A percentile compares a stretch with the other conserved stretches of the same genome.
Conservation (phyloP, 2,329 filamentous ascomycete species). For the Neopestalotiopsis rosae region DNA sequence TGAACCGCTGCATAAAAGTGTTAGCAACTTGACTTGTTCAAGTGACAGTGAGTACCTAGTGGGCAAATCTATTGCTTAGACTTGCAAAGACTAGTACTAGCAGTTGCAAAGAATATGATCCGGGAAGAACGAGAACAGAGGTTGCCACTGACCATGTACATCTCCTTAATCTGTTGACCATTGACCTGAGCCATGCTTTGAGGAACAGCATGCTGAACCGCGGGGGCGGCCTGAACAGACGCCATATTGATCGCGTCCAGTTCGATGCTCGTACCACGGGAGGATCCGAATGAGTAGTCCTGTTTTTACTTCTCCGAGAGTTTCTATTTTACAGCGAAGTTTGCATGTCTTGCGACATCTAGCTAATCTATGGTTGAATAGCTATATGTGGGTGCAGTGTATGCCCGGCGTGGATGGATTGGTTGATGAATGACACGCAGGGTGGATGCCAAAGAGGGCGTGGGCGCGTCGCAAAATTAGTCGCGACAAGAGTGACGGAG, state of each 20-base stretch:
- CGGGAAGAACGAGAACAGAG: slow-evolving; percentile 18
- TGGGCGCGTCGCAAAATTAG: slow-evolving; percentile 9
- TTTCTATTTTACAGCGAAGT: slow-evolving; percentile 18
- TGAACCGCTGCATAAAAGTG: slow-evolving; percentile 70
- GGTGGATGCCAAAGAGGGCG: neutral
- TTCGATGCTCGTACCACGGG: neutral
- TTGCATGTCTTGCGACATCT: slow-evolving; percentile 19
- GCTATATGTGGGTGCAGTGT: neutral
- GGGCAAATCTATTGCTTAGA: neutral
- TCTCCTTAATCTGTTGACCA: slow-evolving; percentile 78
- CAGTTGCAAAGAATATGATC: neutral
- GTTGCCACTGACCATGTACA: slow-evolving; percentile 59
- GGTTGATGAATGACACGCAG: neutral
- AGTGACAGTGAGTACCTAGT: neutral
- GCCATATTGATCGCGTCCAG: slow-evolving; percentile 63
- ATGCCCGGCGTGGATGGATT: neutral
- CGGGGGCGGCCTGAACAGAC: slow-evolving; percentile 76
- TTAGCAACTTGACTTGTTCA: neutral
- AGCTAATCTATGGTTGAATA: neutral
- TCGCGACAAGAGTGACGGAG: neutral
- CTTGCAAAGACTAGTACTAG: neutral
- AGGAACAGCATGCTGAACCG: slow-evolving; percentile 69
- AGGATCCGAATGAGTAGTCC: neutral
- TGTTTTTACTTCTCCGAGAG: slow-evolving; percentile 15
- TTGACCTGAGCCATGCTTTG: slow-evolving; percentile 70